phyloP scores from a whole-genome alignment of 257 asterid species.

The Nicotiana sylvestris region DNA sequence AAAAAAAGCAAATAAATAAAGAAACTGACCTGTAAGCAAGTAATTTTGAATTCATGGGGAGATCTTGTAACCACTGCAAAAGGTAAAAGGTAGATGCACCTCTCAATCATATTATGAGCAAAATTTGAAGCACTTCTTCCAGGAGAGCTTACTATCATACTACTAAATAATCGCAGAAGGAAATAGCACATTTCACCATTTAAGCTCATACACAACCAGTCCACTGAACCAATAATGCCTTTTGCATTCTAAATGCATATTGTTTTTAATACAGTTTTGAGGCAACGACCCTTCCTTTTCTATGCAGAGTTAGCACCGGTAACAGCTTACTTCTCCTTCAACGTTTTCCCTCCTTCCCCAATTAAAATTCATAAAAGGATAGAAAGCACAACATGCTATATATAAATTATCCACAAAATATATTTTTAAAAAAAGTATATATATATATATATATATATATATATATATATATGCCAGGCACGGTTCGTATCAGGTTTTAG shows the following conservation, averaged over 20 bases:
- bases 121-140: not conserved
- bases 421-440: no score
- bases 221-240: not conserved
- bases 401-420: no score
- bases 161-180: not conserved
- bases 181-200: not conserved
- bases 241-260: not conserved
- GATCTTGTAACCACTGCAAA: conserved; percentile 93
- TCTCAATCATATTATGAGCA: not conserved
- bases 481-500: not conserved
- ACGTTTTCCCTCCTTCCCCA: not conserved
- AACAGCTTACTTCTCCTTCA: not conserved
- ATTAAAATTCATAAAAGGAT: not conserved
- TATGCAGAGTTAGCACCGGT: not conserved
- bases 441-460: no score
- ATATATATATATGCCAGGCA: not conserved
- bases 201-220: not conserved
- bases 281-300: not conserved
- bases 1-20: conserved; percentile 4
- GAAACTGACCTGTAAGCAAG: conserved; percentile 82
- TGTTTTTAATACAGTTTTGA: not conserved
- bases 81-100: conserved; percentile 18
- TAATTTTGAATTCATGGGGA: conserved; percentile 92
- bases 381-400: not conserved
- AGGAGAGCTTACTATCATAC: not conserved